A percentile compares a stretch with the other conserved stretches of the same genome.
These are phyloP conservation scores for Ogataea hybrid DNA, from an alignment of 1,139 yeast species.

Conservation along the genomic window DNA sequence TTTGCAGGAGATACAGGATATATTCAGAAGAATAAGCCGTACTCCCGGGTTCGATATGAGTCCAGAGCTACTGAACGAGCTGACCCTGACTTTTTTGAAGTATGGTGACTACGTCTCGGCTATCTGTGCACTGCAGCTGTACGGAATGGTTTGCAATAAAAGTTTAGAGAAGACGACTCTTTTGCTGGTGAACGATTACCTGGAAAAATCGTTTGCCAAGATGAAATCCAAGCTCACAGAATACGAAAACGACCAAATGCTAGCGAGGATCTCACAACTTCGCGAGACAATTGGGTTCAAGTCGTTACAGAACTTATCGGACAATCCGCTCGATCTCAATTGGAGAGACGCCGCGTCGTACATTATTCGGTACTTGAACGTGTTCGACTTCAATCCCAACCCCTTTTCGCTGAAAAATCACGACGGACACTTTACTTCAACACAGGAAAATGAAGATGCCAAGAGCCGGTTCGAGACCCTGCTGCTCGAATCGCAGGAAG, in stretches of 20 bases:
- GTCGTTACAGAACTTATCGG: constrained; percentile 16
- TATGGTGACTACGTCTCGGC: constrained; percentile 28
- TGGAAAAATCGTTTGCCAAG: constrained; percentile 24
- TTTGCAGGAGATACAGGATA: constrained; percentile 7
- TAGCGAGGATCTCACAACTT: constrained; percentile 9
- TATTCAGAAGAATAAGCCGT: constrained; percentile 17
- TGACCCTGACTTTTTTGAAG: constrained; percentile 24
- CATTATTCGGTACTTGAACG: constrained; percentile 20
- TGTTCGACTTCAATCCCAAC: constrained; percentile 21
- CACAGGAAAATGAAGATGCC: constrained; percentile 7
- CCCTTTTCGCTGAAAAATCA: constrained; percentile 18
- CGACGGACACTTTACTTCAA: constrained; percentile 14
- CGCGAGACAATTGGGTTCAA: constrained; percentile 21
- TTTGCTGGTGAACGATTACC: constrained; percentile 19
- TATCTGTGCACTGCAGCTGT: constrained; percentile 27
- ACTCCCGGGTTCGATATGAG: constrained; percentile 18
- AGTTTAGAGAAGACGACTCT: constrained; percentile 16
- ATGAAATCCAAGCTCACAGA: constrained; percentile 20
- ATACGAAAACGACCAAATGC: constrained; percentile 7
- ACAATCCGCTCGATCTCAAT: constrained; percentile 14
- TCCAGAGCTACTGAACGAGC: constrained; percentile 21
- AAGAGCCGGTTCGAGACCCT: constrained; percentile 11
- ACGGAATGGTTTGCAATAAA: constrained; percentile 19
- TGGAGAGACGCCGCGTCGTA: constrained; percentile 30
- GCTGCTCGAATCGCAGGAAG: constrained; percentile 11